Conservation (phyloP, 495 filamentous ascomycete species). For the Sporormia fimetaria region DNA sequence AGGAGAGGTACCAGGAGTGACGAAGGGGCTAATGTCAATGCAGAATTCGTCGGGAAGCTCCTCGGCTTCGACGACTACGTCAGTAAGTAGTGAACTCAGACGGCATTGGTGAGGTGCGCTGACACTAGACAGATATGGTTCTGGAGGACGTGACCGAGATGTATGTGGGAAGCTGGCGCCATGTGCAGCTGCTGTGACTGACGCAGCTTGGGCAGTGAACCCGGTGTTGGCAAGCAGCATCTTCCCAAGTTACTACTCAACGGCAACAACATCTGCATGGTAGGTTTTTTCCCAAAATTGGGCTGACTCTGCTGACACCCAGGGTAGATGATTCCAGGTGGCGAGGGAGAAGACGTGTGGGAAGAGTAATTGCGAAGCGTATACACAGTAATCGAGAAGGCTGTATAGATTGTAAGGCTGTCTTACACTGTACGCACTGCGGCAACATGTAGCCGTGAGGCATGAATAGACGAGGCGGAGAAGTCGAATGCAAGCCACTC, state of each 20-base stretch:
- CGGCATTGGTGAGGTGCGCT: no score
- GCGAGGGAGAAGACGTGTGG: no score
- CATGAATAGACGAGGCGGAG: no score
- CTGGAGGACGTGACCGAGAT: slow-evolving; percentile 95
- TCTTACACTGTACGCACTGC: no score
- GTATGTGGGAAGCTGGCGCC: no score
- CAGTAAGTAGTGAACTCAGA: no score
- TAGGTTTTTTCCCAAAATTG: slow-evolving; percentile 27
- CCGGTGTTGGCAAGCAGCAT: slow-evolving; percentile 71
- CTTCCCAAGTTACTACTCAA: slow-evolving; percentile 92
- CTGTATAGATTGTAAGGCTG: no score
- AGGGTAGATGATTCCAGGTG: slow-evolving; percentile 80
- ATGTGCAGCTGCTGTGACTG: no score
- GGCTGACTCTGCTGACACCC: background rate
- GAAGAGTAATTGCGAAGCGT: no score
- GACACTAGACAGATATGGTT: slow-evolving; percentile 67
- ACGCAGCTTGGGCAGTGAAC: slow-evolving; percentile 62
- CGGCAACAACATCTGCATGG: slow-evolving; percentile 99
- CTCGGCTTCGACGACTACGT: slow-evolving; percentile 98
- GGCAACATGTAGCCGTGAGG: no score
- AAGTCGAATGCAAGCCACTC: no score
- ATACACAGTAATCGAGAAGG: no score
- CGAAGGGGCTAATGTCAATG: slow-evolving; percentile 28
- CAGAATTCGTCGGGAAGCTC: slow-evolving; percentile 89
- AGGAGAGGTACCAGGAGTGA: background rate